Percentiles rank a stretch among this genome's conserved stretches.
Evolutionary conservation across 257 asterid genomes (phyloP).

Genomic region (Solanum medicagineum): DNA sequence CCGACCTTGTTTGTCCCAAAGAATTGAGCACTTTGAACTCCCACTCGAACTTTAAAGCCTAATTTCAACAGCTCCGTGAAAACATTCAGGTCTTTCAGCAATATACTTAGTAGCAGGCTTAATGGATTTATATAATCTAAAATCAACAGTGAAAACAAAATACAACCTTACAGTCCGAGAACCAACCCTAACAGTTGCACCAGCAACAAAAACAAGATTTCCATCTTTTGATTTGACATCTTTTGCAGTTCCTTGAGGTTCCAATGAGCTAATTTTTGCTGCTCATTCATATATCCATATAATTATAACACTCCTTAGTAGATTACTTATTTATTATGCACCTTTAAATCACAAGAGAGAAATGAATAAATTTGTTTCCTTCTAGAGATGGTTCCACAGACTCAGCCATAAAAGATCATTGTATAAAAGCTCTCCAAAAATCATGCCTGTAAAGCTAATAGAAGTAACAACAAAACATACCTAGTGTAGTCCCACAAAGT

Average conservation of each 20-base stretch:
- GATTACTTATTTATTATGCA: not conserved
- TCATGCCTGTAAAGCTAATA: not conserved
- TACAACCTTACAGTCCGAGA: slow-evolving; percentile 82
- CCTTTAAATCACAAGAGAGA: not conserved
- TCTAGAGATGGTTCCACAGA: not conserved
- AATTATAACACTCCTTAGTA: not conserved
- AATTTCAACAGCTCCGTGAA: slow-evolving; percentile 86
- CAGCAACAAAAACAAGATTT: slow-evolving; percentile 80
- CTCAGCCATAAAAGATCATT: not conserved
- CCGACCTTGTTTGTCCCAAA: no score
- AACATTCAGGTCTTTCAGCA: slow-evolving; percentile 7
- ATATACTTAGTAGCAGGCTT: not conserved
- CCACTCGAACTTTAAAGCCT: slow-evolving; percentile 78
- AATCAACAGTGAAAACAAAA: not conserved
- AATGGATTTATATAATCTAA: not conserved
- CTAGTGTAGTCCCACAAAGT: not conserved
- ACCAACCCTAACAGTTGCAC: slow-evolving; percentile 94
- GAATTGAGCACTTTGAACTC: slow-evolving; percentile 44
- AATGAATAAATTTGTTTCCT: not conserved
- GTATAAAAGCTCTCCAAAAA: not conserved
- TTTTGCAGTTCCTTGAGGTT: slow-evolving; percentile 30
- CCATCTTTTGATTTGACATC: slow-evolving; percentile 34
- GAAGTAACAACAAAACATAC: not conserved
- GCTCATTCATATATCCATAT: slow-evolving; percentile 18
- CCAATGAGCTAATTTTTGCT: slow-evolving; percentile 29